Evolutionary conservation across 2,329 filamentous ascomycete species (phyloP).

Genomic region (Cercospora sesami): DNA sequence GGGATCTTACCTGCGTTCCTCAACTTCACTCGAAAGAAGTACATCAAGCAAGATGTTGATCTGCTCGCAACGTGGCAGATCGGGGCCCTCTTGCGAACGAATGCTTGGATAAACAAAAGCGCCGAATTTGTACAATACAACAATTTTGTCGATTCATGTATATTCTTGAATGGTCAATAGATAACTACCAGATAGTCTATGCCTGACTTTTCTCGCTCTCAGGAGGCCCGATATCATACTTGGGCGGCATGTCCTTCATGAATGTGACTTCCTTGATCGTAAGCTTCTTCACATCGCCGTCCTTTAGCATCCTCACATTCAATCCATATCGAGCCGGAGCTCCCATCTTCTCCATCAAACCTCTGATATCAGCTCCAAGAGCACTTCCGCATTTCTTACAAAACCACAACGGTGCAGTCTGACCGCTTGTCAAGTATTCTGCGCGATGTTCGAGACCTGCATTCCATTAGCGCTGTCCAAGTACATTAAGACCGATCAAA

Average conservation of each 20-base stretch:
- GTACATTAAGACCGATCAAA: no score
- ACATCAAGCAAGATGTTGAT: background rate
- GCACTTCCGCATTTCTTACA: conserved; percentile 30
- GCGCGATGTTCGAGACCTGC: conserved; percentile 22
- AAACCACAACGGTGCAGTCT: conserved; percentile 29
- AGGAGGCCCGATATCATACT: conserved; percentile 19
- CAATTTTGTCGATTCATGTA: background rate
- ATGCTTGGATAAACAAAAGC: background rate
- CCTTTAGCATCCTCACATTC: conserved; percentile 34
- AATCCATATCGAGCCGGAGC: conserved; percentile 21
- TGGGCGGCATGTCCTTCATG: conserved; percentile 28
- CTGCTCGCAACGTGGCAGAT: background rate
- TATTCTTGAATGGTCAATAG: background rate
- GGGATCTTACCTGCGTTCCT: background rate
- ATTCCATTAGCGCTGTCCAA: background rate
- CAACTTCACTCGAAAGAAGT: background rate
- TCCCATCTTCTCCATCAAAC: conserved; percentile 17
- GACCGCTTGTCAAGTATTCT: conserved; percentile 26
- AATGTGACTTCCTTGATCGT: conserved; percentile 19
- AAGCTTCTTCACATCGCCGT: conserved; percentile 28
- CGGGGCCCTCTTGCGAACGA: background rate
- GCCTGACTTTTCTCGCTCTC: background rate
- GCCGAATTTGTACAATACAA: background rate
- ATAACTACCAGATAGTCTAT: background rate
- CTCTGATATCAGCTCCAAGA: conserved; percentile 28